Evolutionary conservation across 176 grass and related monocot species (phyloP), one percentile per base, ranked within the genome.

Genomic region (Carex scoparia): DNA sequence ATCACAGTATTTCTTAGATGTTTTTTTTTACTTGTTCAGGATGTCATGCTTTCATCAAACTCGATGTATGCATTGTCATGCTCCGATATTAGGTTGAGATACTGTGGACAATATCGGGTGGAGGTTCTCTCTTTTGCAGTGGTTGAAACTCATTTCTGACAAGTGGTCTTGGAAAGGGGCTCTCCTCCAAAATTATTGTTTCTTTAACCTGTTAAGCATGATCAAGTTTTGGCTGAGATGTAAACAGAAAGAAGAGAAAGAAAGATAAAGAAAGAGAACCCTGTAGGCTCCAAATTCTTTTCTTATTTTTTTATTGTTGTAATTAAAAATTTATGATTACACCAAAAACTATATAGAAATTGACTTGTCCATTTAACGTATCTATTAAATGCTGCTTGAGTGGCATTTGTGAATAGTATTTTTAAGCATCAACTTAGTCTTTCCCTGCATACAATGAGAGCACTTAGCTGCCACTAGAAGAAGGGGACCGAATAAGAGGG

Each of bases 131-230:
- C 82, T 98, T 87, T 86, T 94, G 79, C 84, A 93, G 65, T 88
- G 88, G 35, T 87, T 98, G 84, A 93, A 85, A 85, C 95, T 91
- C 75, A 65, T 92, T 72, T 90, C 91, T 89, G 89, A 81, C 61
- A 88, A 91, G 77, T 97, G 92, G 94, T 90, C 86, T 90, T 98
- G 92, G 95, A 94, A 94, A 84, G 95, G 94, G 88, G 95, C 92
- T 82, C 88, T 33, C 32, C 2, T 33, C 1, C 16, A 68, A 28
- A 10, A 40, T 14, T 5, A 32, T 69, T 23, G 23, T 23, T 23
- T 23, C 23, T 23, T 23, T 23, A 23, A 23, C 23, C 23, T 23
- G 23, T 23, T 23, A 23, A 23, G 23, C 23, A 23, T 23, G 23
- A 23, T 23, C 23, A 23, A 23, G 23, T 23, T 23, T 23, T 0